phyloP scores from a whole-genome alignment of 2,329 filamentous ascomycete genomes.

The Drechslerella coelobrocha region DNA sequence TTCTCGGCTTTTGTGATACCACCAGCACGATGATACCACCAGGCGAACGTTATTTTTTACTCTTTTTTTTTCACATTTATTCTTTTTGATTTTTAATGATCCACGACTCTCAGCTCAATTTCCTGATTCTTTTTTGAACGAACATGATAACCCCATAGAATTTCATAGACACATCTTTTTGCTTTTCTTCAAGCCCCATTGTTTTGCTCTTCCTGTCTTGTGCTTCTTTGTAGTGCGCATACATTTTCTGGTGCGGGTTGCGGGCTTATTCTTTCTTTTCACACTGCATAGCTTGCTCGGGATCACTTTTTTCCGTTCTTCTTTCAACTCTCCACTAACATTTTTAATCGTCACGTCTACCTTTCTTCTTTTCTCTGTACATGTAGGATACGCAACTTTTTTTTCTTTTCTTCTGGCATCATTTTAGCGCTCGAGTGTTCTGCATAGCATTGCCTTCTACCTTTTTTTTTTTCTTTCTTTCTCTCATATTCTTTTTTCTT shows the following conservation, averaged over 20 bases:
- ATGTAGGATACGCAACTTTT: conserved; percentile 47
- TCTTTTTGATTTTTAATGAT: conserved; percentile 36
- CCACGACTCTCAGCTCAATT: conserved; percentile 49
- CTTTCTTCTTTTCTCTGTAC: conserved; percentile 20
- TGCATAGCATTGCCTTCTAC: conserved; percentile 22
- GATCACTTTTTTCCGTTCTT: conserved; percentile 22
- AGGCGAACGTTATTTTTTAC: conserved; percentile 26
- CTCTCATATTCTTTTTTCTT: conserved; percentile 10
- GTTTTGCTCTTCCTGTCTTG: conserved; percentile 12
- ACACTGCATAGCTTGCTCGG: conserved; percentile 45
- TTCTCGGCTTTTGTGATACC: conserved; percentile 51
- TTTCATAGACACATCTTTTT: conserved; percentile 37
- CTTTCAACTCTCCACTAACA: conserved; percentile 20
- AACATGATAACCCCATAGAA: conserved; percentile 45
- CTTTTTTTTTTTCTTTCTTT: conserved; percentile 9
- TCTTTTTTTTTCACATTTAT: conserved; percentile 27
- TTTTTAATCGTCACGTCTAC: conserved; percentile 39
- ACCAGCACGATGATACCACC: conserved; percentile 51
- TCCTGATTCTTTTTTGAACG: conserved; percentile 36
- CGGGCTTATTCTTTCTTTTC: conserved; percentile 24
- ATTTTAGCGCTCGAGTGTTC: conserved; percentile 11
- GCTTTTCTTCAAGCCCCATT: background rate
- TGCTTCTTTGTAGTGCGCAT: conserved; percentile 23
- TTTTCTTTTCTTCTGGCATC: conserved; percentile 15
- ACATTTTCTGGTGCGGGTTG: conserved; percentile 50